A percentile compares a stretch with the other conserved stretches of the same genome.
Conservation (phyloP, 2,329 filamentous ascomycete genomes). For the Hypoxylon sp. region DNA sequence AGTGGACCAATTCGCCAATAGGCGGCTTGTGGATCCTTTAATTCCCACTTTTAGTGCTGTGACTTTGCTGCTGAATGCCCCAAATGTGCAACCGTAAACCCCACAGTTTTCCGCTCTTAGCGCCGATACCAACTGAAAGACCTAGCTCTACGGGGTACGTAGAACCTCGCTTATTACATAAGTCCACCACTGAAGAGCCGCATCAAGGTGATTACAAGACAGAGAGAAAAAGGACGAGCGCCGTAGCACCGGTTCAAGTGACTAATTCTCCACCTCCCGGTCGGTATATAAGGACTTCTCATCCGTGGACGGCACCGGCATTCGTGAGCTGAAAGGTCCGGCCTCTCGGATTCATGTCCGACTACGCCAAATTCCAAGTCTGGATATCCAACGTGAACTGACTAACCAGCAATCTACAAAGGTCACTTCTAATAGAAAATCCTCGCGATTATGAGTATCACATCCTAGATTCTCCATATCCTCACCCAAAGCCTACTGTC, state of each 20-base stretch:
- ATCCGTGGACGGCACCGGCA: conserved; percentile 9
- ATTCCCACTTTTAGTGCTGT: conserved; percentile 30
- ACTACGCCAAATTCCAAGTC: neutral
- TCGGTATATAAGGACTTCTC: conserved; percentile 23
- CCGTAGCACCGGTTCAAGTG: conserved; percentile 12
- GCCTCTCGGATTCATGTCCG: conserved; percentile 16
- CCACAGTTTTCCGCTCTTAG: conserved; percentile 34
- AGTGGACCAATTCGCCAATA: conserved; percentile 6
- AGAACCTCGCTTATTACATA: conserved; percentile 11
- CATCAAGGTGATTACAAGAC: conserved; percentile 21
- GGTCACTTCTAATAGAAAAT: neutral
- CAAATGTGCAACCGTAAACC: conserved; percentile 18
- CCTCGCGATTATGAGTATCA: accelerated
- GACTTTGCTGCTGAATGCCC: conserved; percentile 14
- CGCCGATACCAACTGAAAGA: conserved; percentile 17
- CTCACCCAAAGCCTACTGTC: conserved; percentile 10
- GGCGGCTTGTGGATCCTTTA: conserved; percentile 9
- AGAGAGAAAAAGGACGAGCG: conserved; percentile 16
- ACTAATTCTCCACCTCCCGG: conserved; percentile 14
- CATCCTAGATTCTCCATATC: neutral
- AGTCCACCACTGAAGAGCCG: conserved; percentile 31
- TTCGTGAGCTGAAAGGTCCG: conserved; percentile 7
- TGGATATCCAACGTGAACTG: neutral
- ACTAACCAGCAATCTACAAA: conserved; percentile 24
- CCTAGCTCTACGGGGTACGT: conserved; percentile 4